phyloP scores from a whole-genome alignment of 768 basidiomycete species.

The Cystofilobasidium bisporidii region DNA sequence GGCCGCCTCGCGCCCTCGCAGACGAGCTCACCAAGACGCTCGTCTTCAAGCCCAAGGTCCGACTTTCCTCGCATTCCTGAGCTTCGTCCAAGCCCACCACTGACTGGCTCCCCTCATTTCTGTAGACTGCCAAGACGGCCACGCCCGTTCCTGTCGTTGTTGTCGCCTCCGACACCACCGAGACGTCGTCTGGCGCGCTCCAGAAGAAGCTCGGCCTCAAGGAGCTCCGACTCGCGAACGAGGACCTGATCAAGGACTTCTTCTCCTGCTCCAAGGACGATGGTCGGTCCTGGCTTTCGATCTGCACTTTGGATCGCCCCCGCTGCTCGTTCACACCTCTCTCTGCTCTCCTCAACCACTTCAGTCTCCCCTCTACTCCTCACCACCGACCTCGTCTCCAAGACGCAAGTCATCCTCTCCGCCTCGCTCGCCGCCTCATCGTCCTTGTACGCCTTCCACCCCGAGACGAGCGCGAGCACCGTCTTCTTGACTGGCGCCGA shows the following conservation, averaged over 20 bases:
- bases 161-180: constrained; percentile 73
- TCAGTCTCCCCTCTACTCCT: constrained; percentile 75
- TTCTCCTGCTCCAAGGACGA: constrained; percentile 77
- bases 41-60: constrained; percentile 78
- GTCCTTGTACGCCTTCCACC: constrained; percentile 64
- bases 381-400: constrained; percentile 54
- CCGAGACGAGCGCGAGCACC: constrained; percentile 57
- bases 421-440: constrained; percentile 61
- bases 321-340: neutral
- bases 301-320: neutral
- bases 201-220: constrained; percentile 64
- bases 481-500: constrained; percentile 71
- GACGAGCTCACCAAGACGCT: constrained; percentile 69
- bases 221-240: constrained; percentile 73
- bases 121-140: constrained; percentile 71
- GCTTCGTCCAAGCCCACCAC: neutral
- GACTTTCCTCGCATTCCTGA: neutral
- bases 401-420: constrained; percentile 62
- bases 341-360: neutral
- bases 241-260: constrained; percentile 77
- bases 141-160: constrained; percentile 76
- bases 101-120: neutral
- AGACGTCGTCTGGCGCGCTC: constrained; percentile 65
- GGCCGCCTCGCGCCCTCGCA: neutral
- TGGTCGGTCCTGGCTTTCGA: constrained; percentile 46